Base-by-base conservation (phyloP, 2,329 filamentous ascomycete genomes). In the Zarea fungicola region DNA sequence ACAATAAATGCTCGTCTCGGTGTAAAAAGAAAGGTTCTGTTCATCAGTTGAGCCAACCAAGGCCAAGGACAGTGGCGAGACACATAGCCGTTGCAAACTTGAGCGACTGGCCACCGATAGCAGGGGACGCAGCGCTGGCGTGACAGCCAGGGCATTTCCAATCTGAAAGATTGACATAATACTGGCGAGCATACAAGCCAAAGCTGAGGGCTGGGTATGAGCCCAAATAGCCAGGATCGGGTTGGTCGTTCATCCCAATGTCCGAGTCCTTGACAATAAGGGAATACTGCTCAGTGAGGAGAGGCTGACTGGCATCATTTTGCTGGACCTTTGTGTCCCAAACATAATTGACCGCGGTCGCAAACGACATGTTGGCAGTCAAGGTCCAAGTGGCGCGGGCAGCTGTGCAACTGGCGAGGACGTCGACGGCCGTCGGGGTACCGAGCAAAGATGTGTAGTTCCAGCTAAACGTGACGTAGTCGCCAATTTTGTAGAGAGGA, bases 401-500 rank as follows among this genome's bases (percentile, higher is more conserved):
- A 7, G 62, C 62, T 34, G 74, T 75, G 68, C 77, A 81, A 55
- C 76, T 78, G 28, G 80, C 70, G 50, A 83, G 62, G 13, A 85
- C 69, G 54, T 85, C 79, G 50, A 85, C 60, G 34, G 79, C 81
- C 3, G 77, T 80, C 2, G 82, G 82, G 1, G 71, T 76, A 22
- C 68, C 78, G 48, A 73, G 69, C 25, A 85, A 63, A 37, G 75
- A 75, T 4, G 82, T 85, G 68, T 84, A 85, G 66, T 84, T 84
- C 80, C 81, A 85, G 40, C 66, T 73, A 64, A 78, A 81, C 13
- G 79, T 84, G 36, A 83, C 68, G 37, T 69, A 69, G 58, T 83
- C 74, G 52, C 78, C 76, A 52, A 84, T 80, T 59, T 80, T 80
- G 72, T 78, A 83, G 34, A 81, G 70, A 51, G 74, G 69, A 9